Evolutionary conservation across 768 basidiomycete species (phyloP), one percentile per base, ranked within the genome.

Genomic region (Agrocybe praecox): DNA sequence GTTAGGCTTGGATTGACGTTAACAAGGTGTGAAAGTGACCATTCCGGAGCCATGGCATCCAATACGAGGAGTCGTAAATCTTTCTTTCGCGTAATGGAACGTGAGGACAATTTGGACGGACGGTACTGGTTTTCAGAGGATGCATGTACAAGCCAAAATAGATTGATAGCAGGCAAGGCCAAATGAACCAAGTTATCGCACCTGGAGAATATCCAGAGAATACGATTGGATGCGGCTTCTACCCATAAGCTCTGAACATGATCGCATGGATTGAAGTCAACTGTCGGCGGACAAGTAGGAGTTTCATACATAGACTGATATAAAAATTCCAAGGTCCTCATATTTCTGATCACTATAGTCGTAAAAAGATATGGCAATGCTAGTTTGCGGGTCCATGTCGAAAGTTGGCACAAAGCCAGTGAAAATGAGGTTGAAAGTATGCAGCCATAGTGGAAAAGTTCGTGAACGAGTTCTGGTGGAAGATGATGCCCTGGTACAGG

Each of bases 311-410:
- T 36, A 19, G n/a, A 40, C 18, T n/a, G 61, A 36, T 6, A 44
- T 23, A 61, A 60, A 1, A 32, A n/a, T 32, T 22, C 22, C 9
- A 42, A 49, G 2, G 42, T 45, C 22, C 34, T 26, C 7, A 46
- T 44, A 2, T 59, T 64, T 33, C 59, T 55, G 10, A 67, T 47
- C 29, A 66, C 43, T 2, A 65, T 52, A 6, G 61, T 63, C 5
- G 56, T 54, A 52, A 64, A 69, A 7, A 69, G 61, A 51, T 69
- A 59, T 15, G 66, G 67, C 19, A 71, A 53, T 1, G 65, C 66
- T 8, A 72, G 49, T 11, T 23, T 21, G 15, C 66, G 61, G 6
- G 64, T 60, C 69, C 67, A 71, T 0, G 56, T 56, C 12, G 63
- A 65, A 2, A 66, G 52, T n/a, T 55, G 52, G 44, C 56, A 63